Conservation (phyloP, 805 yeast species). For the Lipomyces starkeyi region DNA sequence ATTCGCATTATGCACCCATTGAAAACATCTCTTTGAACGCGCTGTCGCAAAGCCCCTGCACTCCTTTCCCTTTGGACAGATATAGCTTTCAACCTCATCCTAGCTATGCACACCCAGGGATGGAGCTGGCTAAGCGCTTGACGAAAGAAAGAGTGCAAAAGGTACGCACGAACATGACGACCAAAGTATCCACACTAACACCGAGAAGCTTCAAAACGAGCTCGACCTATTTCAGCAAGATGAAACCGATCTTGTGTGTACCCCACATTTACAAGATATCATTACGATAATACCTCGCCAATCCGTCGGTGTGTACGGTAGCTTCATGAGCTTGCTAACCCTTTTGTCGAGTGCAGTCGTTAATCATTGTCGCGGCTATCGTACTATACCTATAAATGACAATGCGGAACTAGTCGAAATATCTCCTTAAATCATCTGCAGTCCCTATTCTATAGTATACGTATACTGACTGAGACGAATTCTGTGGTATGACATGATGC, state of each 20-base stretch:
- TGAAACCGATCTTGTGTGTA: background rate
- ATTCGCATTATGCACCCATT: background rate
- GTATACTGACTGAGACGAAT: background rate
- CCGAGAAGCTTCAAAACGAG: background rate
- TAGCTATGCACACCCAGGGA: background rate
- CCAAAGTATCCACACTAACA: background rate
- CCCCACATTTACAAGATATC: background rate
- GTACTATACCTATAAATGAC: background rate
- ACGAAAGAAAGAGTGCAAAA: background rate
- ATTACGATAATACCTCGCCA: background rate
- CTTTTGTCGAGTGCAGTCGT: background rate
- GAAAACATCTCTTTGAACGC: background rate
- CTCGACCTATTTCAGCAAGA: conserved; percentile 1
- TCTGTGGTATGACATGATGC: background rate
- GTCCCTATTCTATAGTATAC: background rate
- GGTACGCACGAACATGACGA: background rate
- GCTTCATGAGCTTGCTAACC: background rate
- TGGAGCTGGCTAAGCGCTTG: background rate
- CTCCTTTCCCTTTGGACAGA: background rate
- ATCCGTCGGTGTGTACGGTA: background rate
- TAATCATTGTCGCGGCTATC: background rate
- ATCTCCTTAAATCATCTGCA: background rate
- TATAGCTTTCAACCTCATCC: background rate
- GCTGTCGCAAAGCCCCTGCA: background rate
- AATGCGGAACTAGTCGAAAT: background rate